Evolutionary conservation across 257 asterid species (phyloP).

Genomic region (Solanum etuberosum): DNA sequence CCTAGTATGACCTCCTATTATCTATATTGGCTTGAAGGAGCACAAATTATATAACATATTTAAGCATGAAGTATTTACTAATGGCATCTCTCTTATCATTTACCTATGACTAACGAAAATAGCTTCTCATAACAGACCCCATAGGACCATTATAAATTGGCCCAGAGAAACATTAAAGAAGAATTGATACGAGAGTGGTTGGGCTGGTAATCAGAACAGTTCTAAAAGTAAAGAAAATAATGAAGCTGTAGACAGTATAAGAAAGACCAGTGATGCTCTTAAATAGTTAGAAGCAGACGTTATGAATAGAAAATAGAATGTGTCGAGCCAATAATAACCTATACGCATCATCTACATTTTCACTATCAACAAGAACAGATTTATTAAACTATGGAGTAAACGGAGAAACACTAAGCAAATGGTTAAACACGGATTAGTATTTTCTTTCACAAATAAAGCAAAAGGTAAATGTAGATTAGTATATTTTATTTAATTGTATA

Average conservation of each 20-base stretch:
- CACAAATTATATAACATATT: background rate
- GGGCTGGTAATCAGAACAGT: slow-evolving; percentile 82
- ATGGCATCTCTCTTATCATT: background rate
- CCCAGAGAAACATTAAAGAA: background rate
- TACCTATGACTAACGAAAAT: background rate
- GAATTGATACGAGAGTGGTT: slow-evolving; percentile 44
- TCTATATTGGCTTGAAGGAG: background rate
- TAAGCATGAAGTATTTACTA: background rate
- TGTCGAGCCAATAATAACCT: background rate
- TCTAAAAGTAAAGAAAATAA: slow-evolving; percentile 35
- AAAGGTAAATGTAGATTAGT: background rate
- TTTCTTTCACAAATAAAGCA: background rate
- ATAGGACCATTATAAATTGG: background rate
- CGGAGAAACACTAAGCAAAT: background rate
- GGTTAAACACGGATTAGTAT: background rate
- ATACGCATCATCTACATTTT: background rate
- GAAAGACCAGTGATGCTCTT: slow-evolving; percentile 23
- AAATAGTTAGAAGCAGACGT: slow-evolving; percentile 42
- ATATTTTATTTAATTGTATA: background rate
- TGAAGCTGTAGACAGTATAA: slow-evolving; percentile 26
- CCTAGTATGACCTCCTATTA: background rate
- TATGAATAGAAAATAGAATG: slow-evolving; percentile 35
- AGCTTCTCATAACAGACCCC: background rate
- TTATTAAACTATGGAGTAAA: background rate
- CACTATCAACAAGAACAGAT: background rate